phyloP scores from a whole-genome alignment of 1,139 yeast genomes.

The Eremothecium sinecaudum region DNA sequence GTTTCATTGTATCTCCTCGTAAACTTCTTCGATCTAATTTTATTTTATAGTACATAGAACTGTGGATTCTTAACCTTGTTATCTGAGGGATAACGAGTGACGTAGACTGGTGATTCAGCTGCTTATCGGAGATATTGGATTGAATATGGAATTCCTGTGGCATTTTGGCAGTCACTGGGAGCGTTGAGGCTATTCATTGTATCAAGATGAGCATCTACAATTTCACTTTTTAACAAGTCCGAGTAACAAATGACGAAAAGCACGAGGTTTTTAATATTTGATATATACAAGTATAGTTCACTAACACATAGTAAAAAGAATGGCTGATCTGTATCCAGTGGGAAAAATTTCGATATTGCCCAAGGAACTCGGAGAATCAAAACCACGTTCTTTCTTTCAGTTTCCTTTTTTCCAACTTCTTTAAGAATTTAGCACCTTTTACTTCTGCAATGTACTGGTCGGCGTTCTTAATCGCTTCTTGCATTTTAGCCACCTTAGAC shows the following conservation, averaged over 20 bases:
- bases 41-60: slow-evolving; percentile 25
- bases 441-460: slow-evolving; percentile 61
- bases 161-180: slow-evolving; percentile 15
- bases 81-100: slow-evolving; percentile 30
- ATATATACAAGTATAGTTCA: too few relatives aligned
- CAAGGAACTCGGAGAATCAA: slow-evolving; percentile 15
- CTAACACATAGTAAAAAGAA: too few relatives aligned
- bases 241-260: too few relatives aligned
- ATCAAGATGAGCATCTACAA: too few relatives aligned
- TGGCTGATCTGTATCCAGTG: too few relatives aligned
- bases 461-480: slow-evolving; percentile 60
- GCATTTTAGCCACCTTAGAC: slow-evolving; percentile 50
- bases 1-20: slow-evolving; percentile 25
- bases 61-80: slow-evolving; percentile 26
- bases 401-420: slow-evolving; percentile 46
- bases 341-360: too few relatives aligned
- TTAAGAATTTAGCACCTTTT: slow-evolving; percentile 53
- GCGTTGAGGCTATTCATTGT: too few relatives aligned
- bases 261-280: too few relatives aligned
- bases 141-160: slow-evolving; percentile 27
- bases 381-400: slow-evolving; percentile 43
- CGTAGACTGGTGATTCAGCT: slow-evolving; percentile 28
- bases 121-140: slow-evolving; percentile 23
- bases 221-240: too few relatives aligned
- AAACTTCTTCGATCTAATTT: slow-evolving; percentile 20